phyloP scores from a whole-genome alignment of 2,329 filamentous ascomycete species.

The Madurella mycetomatis region DNA sequence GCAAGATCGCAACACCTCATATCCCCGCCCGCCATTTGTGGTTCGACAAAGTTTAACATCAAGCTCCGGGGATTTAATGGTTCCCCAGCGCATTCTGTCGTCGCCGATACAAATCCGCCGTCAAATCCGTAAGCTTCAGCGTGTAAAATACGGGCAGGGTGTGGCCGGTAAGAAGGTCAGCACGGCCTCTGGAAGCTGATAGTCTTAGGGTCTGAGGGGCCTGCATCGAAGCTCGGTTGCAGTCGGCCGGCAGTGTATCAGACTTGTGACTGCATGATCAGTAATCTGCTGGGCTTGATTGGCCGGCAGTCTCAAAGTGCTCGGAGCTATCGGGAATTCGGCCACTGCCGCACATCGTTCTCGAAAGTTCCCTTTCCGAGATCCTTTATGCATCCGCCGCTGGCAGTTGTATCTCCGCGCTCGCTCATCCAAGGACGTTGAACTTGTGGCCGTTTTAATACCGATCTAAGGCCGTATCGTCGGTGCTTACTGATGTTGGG shows the following conservation, averaged over 20 bases:
- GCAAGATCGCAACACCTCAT: constrained; percentile 13
- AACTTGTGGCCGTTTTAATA: no score
- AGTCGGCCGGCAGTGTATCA: constrained; percentile 1
- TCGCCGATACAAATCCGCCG: neutral
- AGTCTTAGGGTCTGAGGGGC: neutral
- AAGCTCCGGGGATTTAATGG: no score
- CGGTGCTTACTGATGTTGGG: no score
- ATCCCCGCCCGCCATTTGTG: neutral
- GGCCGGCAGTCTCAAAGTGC: neutral
- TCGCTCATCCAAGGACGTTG: no score
- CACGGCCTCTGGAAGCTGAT: neutral
- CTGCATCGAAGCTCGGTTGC: constrained; percentile 1
- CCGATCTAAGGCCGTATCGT: no score
- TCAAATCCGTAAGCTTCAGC: no score
- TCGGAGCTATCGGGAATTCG: constrained; percentile 11
- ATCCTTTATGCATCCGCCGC: neutral
- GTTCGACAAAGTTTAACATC: neutral
- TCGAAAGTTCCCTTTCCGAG: neutral
- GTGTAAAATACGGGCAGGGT: no score
- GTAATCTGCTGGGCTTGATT: constrained; percentile 9
- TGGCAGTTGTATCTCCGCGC: no score
- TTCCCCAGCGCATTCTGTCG: no score
- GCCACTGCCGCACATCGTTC: neutral
- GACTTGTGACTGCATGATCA: neutral
- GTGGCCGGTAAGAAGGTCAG: no score